A percentile compares a stretch with the other conserved stretches of the same genome.
Evolutionary conservation across 2,329 filamentous ascomycete species (phyloP).

Genomic region (Pseudocercospora ulei): DNA sequence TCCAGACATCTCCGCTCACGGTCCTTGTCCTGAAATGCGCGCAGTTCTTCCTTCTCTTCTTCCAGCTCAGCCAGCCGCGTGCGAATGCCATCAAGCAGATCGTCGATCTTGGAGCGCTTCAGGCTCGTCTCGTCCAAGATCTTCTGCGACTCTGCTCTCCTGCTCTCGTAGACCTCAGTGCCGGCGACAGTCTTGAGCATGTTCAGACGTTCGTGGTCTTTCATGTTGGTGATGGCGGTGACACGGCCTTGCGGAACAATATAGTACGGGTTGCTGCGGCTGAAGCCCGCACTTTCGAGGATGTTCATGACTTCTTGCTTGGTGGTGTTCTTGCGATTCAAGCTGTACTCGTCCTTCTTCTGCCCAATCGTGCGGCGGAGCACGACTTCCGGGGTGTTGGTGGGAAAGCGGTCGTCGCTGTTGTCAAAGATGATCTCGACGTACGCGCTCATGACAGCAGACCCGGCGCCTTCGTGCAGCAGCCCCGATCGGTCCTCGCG

Average conservation of each 20-base stretch:
- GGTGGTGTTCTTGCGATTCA: constrained; percentile 92
- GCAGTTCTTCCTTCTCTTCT: constrained; percentile 92
- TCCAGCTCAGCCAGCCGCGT: constrained; percentile 81
- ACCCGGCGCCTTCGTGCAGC: constrained; percentile 95
- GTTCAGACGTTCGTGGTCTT: constrained; percentile 80
- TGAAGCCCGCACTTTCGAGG: constrained; percentile 91
- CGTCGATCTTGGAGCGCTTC: constrained; percentile 89
- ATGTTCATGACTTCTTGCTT: constrained; percentile 92
- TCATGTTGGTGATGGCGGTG: constrained; percentile 96
- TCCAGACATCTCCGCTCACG: constrained; percentile 83
- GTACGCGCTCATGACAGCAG: constrained; percentile 98
- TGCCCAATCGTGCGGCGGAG: constrained; percentile 88
- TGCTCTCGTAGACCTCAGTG: constrained; percentile 91
- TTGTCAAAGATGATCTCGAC: constrained; percentile 99
- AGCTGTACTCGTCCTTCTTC: constrained; percentile 97
- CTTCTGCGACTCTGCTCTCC: constrained; percentile 81
- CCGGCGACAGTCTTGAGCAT: constrained; percentile 96
- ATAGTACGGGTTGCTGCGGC: constrained; percentile 95
- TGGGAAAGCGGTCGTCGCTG: constrained; percentile 87
- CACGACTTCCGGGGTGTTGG: constrained; percentile 79
- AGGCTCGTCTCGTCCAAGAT: constrained; percentile 96
- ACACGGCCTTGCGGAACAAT: constrained; percentile 97
- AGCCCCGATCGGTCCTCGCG: constrained; percentile 91
- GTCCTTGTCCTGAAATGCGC: constrained; percentile 90
- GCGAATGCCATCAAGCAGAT: constrained; percentile 81